Evolutionary conservation across 352 stramenopile species (phyloP).

Genomic region (Phytophthora nicotianae): DNA sequence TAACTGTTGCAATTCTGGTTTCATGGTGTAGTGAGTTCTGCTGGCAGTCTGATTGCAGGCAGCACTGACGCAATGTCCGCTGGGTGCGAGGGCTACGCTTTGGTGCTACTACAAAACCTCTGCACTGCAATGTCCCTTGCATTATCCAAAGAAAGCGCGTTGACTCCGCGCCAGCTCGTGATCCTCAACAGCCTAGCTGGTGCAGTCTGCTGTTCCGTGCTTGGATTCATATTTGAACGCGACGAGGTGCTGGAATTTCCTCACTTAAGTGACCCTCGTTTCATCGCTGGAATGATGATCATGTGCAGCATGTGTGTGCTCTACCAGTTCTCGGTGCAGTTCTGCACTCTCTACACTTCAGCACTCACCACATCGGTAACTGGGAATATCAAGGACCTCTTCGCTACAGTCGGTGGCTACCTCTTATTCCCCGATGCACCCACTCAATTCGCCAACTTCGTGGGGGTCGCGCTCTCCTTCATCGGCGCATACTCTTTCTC

Average conservation of each 20-base stretch:
- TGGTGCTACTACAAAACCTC: conserved; percentile 77
- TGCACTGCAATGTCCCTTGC: conserved; percentile 65
- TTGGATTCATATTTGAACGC: conserved; percentile 49
- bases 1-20: conserved; percentile 12
- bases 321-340: conserved; percentile 77
- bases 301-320: conserved; percentile 76
- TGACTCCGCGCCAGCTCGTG: conserved; percentile 60
- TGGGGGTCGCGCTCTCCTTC: conserved; percentile 68
- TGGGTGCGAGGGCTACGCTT: conserved; percentile 45
- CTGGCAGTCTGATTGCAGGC: conserved; percentile 62
- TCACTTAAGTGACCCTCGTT: conserved; percentile 31
- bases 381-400: conserved; percentile 77
- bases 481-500: conserved; percentile 77
- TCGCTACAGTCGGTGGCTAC: conserved; percentile 64
- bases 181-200: conserved; percentile 59
- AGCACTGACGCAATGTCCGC: conserved; percentile 58
- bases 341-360: conserved; percentile 73
- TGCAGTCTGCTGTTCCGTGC: conserved; percentile 43
- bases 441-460: conserved; percentile 46
- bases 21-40: conserved; percentile 51
- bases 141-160: conserved; percentile 67
- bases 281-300: conserved; percentile 41
- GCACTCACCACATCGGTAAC: conserved; percentile 77
- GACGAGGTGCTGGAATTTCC: conserved; percentile 46
- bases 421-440: conserved; percentile 64